Conservation (phyloP, 176 grass and related monocot species). For the Panicum miliaceum region DNA sequence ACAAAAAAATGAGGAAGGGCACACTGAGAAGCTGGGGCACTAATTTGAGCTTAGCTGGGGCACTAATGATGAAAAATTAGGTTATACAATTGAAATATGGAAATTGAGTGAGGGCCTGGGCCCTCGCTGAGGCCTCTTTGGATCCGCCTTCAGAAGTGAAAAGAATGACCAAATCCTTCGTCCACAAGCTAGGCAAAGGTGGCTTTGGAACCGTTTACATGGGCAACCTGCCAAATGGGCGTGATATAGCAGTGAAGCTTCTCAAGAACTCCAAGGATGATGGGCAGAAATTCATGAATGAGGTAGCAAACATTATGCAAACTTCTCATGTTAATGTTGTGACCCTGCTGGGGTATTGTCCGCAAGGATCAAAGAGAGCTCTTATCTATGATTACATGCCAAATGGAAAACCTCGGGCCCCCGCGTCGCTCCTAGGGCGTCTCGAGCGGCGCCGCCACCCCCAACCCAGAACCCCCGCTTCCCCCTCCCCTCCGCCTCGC, state of each 20-base stretch:
- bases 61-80: too few relatives aligned
- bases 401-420: too few relatives aligned
- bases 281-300: slow-evolving; percentile 45
- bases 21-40: too few relatives aligned
- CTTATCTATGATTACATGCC: slow-evolving; percentile 57
- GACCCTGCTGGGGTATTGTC: slow-evolving; percentile 40
- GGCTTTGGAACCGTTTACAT: slow-evolving; percentile 49
- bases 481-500: too few relatives aligned
- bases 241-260: slow-evolving; percentile 41
- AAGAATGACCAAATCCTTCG: slow-evolving; percentile 46
- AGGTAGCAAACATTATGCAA: slow-evolving; percentile 36
- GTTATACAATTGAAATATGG: too few relatives aligned
- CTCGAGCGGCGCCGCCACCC: too few relatives aligned
- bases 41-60: too few relatives aligned
- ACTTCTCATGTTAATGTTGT: slow-evolving; percentile 56
- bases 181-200: slow-evolving; percentile 46
- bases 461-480: too few relatives aligned
- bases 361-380: slow-evolving; percentile 46
- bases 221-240: slow-evolving; percentile 33
- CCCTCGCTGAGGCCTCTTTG: too few relatives aligned
- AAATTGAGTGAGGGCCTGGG: too few relatives aligned
- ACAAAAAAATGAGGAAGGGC: too few relatives aligned
- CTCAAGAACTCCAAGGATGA: slow-evolving; percentile 23
- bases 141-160: slow-evolving; percentile 39
- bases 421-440: too few relatives aligned